Base-by-base conservation (phyloP, 2,329 filamentous ascomycete genomes). In the Colletotrichum aenigma region DNA sequence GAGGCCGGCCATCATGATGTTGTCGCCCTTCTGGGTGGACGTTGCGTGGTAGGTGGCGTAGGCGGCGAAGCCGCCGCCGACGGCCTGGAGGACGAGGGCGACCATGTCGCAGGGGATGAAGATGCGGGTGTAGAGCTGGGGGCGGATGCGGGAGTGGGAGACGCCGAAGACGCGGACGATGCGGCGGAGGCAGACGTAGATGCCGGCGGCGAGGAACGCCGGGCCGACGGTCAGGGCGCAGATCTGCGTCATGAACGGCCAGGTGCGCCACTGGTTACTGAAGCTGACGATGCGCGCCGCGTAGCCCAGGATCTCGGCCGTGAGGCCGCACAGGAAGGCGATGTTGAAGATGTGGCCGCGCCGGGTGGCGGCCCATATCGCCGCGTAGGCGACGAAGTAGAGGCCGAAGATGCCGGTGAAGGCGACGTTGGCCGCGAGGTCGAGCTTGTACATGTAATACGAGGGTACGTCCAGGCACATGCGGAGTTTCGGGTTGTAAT, bases 1-100 rank as follows among this genome's bases (percentile, higher is more conserved):
- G 0, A 94, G 87, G 36, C 93, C 93, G 6, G 91, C 91, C n/a
- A 94, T 87, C 88, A 92, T 92, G 83, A 93, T 89, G 80, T 93
- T 85, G 77, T 89, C 87, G n/a, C 91, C 92, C 0, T 80, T 78
- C 2, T 83, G 77, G 16, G 84, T 78, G 18, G 81, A 80, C 7
- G 84, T 70, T 60, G 84, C 78, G 68, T 86, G 81, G 65, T 86
- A 83, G 32, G 82, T 82, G 66, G 87, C 85, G 15, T 85, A 81
- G 9, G 88, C 85, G 28, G 89, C 87, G 69, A 93, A 80, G 32
- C 85, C 91, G n/a, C 91, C 92, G 58, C 92, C 92, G 1, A 86
- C 84, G 6, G 89, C 89, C 80, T 94, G 92, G 1, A 94, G 87
- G 48, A 92, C 78, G 3, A 94, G 87, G 4, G 91, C 91, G 71